Percentiles rank a stretch among this genome's conserved stretches.
phyloP scores from a whole-genome alignment of 2,329 filamentous ascomycete genomes.

The Aspergillus piperis region DNA sequence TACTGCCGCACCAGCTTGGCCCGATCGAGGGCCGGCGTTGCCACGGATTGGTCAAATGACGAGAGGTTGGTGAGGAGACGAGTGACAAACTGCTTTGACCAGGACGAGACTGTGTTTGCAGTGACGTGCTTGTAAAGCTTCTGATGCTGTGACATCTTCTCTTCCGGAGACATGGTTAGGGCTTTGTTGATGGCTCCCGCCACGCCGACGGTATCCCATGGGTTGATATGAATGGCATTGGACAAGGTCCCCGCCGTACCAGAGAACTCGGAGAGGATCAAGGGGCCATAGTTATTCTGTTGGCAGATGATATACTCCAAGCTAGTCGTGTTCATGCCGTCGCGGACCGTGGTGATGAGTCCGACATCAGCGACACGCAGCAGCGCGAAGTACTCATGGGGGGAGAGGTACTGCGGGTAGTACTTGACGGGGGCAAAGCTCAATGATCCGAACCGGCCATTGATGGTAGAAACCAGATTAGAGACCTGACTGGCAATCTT shows the following conservation, averaged over 20 bases:
- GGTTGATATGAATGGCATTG: slow-evolving; percentile 93
- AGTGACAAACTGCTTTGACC: slow-evolving; percentile 78
- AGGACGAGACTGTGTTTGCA: slow-evolving; percentile 80
- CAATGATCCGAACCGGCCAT: slow-evolving; percentile 83
- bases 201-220: slow-evolving; percentile 85
- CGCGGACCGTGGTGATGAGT: slow-evolving; percentile 90
- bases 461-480: slow-evolving; percentile 87
- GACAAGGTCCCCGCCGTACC: slow-evolving; percentile 84
- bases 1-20: slow-evolving; percentile 72
- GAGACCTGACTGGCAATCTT: slow-evolving; percentile 88
- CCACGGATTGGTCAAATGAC: slow-evolving; percentile 71
- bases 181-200: slow-evolving; percentile 81
- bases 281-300: slow-evolving; percentile 77
- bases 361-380: slow-evolving; percentile 87
- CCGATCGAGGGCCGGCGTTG: slow-evolving; percentile 80
- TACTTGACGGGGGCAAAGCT: slow-evolving; percentile 90
- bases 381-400: slow-evolving; percentile 93
- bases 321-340: slow-evolving; percentile 97
- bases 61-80: slow-evolving; percentile 78
- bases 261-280: slow-evolving; percentile 96
- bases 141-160: slow-evolving; percentile 68
- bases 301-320: slow-evolving; percentile 94
- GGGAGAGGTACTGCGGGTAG: slow-evolving; percentile 87
- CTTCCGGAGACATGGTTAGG: slow-evolving; percentile 69
- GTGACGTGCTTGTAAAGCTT: slow-evolving; percentile 82